Conservation (phyloP, 2,329 filamentous ascomycete species). For the Aschersonia sp. region DNA sequence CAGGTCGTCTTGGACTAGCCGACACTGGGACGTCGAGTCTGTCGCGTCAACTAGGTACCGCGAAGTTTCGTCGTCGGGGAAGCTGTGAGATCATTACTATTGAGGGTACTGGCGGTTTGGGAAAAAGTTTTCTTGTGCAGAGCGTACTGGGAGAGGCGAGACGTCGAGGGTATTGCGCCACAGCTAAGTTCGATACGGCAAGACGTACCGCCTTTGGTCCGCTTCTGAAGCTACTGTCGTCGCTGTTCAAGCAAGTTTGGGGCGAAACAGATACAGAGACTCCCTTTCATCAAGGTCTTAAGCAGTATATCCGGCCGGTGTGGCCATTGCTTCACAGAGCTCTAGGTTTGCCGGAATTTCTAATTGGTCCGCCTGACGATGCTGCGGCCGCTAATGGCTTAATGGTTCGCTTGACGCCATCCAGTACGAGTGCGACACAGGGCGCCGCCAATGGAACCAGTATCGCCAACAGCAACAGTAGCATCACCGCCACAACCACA, state of each 20-base stretch:
- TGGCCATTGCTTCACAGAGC: slow-evolving; percentile 51
- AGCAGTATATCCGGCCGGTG: slow-evolving; percentile 46
- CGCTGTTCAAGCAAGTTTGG: slow-evolving; percentile 53
- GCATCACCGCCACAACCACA: not conserved
- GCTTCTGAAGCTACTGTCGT: slow-evolving; percentile 48
- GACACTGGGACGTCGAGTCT: slow-evolving; percentile 34
- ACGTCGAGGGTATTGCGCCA: slow-evolving; percentile 48
- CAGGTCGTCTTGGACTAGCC: slow-evolving; percentile 24
- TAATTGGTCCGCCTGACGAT: slow-evolving; percentile 36
- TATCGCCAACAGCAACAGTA: not conserved
- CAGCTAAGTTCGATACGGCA: slow-evolving; percentile 51
- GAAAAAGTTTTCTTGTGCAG: slow-evolving; percentile 51
- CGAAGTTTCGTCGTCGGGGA: slow-evolving; percentile 45
- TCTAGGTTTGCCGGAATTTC: slow-evolving; percentile 55
- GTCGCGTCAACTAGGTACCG: slow-evolving; percentile 37
- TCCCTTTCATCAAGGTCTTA: slow-evolving; percentile 44
- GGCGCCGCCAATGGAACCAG: no score
- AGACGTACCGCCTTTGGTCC: slow-evolving; percentile 48
- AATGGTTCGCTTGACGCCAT: slow-evolving; percentile 2
- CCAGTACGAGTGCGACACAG: not conserved
- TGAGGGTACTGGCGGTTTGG: slow-evolving; percentile 47
- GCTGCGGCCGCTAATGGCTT: slow-evolving; percentile 2
- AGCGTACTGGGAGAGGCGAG: slow-evolving; percentile 47
- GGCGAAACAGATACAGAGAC: slow-evolving; percentile 53
- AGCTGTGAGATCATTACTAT: slow-evolving; percentile 51